A percentile compares a stretch with the other conserved stretches of the same genome.
Conservation (phyloP, 352 stramenopile genomes). For the Globisporangium echinulatum region DNA sequence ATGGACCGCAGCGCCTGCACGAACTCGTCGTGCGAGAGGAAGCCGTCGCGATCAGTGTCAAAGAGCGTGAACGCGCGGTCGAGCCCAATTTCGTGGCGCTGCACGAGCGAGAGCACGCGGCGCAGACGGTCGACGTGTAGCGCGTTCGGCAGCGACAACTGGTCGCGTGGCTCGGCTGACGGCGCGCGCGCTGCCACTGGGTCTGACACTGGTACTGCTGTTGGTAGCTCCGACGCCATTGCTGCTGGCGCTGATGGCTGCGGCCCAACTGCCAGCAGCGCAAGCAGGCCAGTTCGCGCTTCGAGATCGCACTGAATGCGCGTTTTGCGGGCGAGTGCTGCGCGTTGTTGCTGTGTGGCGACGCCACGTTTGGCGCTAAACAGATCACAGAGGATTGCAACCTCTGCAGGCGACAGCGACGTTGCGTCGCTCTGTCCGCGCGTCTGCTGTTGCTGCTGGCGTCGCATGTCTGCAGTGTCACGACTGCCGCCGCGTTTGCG, state of each 20-base stretch:
- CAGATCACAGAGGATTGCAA: slow-evolving; percentile 56
- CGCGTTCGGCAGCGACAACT: background rate
- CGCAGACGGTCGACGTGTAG: slow-evolving; percentile 29
- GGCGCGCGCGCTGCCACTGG: too few species aligned
- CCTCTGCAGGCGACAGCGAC: slow-evolving; percentile 50
- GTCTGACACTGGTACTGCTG: too few species aligned
- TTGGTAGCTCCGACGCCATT: background rate
- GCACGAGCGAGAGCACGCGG: slow-evolving; percentile 25
- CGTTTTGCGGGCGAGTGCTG: slow-evolving; percentile 13
- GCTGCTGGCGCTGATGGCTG: background rate
- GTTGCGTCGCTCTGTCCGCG: slow-evolving; percentile 28
- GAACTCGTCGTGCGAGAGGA: slow-evolving; percentile 42
- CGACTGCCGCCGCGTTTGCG: background rate
- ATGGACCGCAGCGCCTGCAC: slow-evolving; percentile 37
- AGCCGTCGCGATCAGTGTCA: slow-evolving; percentile 34
- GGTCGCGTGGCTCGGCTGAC: too few species aligned
- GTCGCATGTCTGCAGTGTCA: background rate
- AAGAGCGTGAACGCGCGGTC: slow-evolving; percentile 36
- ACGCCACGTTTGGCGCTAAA: slow-evolving; percentile 27
- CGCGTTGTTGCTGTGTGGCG: slow-evolving; percentile 1
- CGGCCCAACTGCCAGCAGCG: slow-evolving; percentile 40
- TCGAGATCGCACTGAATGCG: slow-evolving; percentile 54
- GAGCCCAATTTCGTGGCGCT: slow-evolving; percentile 23
- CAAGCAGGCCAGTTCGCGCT: slow-evolving; percentile 34
- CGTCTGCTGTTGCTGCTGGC: slow-evolving; percentile 5